Evolutionary conservation across 2,329 filamentous ascomycete species (phyloP), one percentile per base, ranked within the genome.

Genomic region (Fusarium longipes): DNA sequence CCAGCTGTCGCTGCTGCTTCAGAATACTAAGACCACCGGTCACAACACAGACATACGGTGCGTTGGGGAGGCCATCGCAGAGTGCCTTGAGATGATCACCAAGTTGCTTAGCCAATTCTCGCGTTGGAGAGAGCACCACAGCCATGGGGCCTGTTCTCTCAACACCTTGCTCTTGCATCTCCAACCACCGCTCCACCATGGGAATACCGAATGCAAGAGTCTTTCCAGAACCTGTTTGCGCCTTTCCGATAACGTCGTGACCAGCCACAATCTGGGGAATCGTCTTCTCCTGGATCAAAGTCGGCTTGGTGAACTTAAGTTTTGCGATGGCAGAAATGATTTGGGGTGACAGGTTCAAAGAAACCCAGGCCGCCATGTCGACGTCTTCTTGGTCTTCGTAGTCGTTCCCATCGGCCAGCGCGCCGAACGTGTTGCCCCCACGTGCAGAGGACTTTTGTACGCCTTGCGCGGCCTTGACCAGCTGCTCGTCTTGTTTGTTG

Each of bases 161-260:
- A 3, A 57, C 55, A 8, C 81, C 78, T 18, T 77, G 77, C 39
- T 77, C 77, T 25, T 77, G 77, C 56, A 75, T 75, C 61, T 86
- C 85, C 35, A 99, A 80, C 83, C 91, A 97, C 55, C 86, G 85
- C 77, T 99, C 94, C 11, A 98, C 83, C 56, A 99, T 96, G 0
- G 96, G 96, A 65, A 99, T 93, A 2, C 91, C 93, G 77, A 97
- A 99, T 0, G 96, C 95, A 42, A 99, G 82, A 0, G 96, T 99
- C 80, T 99, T 99, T 71, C 96, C 96, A 15, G 96, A 98, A 68
- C 96, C 96, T 0, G 96, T 99, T 12, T 95, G 91, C 3, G 96
- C 96, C 80, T 99, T 99, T 39, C 96, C 96, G 67, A 99, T 91
- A 17, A 98, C 91, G 78, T 99, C 95, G 75, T 92, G 91, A 0